phyloP scores from a whole-genome alignment of 345 rosid genomes.

The Moricandia arvensis region DNA sequence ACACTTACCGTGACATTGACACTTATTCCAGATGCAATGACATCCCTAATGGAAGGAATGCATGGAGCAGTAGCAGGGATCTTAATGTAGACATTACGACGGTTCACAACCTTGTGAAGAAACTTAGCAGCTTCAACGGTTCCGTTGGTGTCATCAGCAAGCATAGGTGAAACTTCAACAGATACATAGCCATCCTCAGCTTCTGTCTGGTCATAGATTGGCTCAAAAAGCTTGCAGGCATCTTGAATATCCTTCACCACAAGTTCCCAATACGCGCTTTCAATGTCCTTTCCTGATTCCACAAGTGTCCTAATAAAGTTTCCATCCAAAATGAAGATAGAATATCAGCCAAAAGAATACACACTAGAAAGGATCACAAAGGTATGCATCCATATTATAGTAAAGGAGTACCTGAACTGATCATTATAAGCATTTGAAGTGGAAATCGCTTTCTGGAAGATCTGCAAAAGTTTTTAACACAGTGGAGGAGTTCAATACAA shows the following conservation, averaged over 20 bases:
- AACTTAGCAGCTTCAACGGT: conserved; percentile 89
- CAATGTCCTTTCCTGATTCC: conserved; percentile 86
- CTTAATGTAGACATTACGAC: conserved; percentile 90
- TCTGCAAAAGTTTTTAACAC: conserved; percentile 47
- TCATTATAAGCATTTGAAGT: conserved; percentile 95
- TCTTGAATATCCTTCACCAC: conserved; percentile 97
- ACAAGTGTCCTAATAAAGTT: conserved; percentile 61
- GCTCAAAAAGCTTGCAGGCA: conserved; percentile 95
- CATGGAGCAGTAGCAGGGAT: conserved; percentile 97
- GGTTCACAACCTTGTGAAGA: conserved; percentile 81
- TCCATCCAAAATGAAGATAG: conserved; percentile 9
- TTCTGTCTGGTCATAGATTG: conserved; percentile 85
- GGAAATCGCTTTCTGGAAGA: conserved; percentile 97
- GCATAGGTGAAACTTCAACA: conserved; percentile 95
- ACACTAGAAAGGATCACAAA: neutral
- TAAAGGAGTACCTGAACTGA: conserved; percentile 69
- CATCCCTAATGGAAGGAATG: conserved; percentile 32
- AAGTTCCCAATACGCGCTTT: conserved; percentile 93
- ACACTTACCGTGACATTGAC: conserved; percentile 97
- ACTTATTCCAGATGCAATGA: conserved; percentile 78
- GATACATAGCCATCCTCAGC: conserved; percentile 96
- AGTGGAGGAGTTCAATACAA: neutral
- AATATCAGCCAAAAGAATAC: neutral
- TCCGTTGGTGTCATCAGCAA: conserved; percentile 83
- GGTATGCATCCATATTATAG: neutral